These are phyloP conservation scores for Anthostomella pinea DNA, from an alignment of 2,329 filamentous ascomycete genomes.

Conservation along the genomic window DNA sequence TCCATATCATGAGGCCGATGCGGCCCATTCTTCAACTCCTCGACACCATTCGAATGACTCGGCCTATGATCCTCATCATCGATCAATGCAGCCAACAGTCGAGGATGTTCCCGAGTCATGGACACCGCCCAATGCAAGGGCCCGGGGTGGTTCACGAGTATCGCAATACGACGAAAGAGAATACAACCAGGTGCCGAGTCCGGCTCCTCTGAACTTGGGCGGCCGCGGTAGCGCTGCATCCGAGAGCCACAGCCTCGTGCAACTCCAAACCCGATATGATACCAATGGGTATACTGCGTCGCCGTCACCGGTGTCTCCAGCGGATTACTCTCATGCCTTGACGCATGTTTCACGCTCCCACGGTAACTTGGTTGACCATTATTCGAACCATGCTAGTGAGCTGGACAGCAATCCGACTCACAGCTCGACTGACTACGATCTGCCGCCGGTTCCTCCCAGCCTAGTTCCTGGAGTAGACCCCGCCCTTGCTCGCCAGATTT, in stretches of 20 bases:
- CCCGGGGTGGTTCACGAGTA: conserved; percentile 21
- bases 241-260: conserved; percentile 24
- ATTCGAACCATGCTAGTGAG: conserved; percentile 34
- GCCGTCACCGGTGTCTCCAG: conserved; percentile 31
- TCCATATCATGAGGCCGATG: conserved; percentile 33
- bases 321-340: conserved; percentile 35
- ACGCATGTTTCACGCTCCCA: conserved; percentile 24
- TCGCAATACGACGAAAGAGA: conserved; percentile 37
- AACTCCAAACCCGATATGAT: conserved; percentile 28
- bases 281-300: conserved; percentile 29
- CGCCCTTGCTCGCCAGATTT: conserved; percentile 52
- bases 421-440: conserved; percentile 36
- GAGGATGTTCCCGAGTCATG: conserved; percentile 61
- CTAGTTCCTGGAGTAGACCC: conserved; percentile 62
- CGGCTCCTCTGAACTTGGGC: conserved; percentile 45
- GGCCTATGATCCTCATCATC: conserved; percentile 43
- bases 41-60: conserved; percentile 52
- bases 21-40: conserved; percentile 35
- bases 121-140: conserved; percentile 30
- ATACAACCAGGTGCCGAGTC: conserved; percentile 39
- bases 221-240: conserved; percentile 34
- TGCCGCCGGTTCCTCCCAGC: conserved; percentile 52
- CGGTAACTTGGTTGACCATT: conserved; percentile 19
- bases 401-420: conserved; percentile 34
- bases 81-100: conserved; percentile 59